Evolutionary conservation across 495 filamentous ascomycete genomes (phyloP), one percentile per base, ranked within the genome.

Genomic region (Immersiella caudata): DNA sequence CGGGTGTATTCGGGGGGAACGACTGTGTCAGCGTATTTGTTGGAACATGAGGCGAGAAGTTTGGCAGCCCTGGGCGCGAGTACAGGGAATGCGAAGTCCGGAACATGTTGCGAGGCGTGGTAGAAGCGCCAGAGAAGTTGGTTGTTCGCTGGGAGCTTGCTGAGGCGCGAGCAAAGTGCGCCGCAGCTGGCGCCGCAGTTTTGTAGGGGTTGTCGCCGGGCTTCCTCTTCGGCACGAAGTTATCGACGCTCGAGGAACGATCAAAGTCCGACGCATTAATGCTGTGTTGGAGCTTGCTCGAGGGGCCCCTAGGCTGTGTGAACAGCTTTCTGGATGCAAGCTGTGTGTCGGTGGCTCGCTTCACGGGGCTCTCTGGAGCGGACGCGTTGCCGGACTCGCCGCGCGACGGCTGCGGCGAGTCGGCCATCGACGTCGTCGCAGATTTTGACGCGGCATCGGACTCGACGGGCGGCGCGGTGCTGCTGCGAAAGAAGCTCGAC

Each of bases 11-110:
- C 16, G 76, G 78, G 5, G 78, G 77, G 67, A 80, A 77, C 58
- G 74, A 72, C 71, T 74, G 73, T 56, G 71, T 79, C 61, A 73
- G 22, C 0, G 71, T 70, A 55, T 65, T 70, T 1, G 70, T 55
- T 1, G 78, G 71, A 55, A 80, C 70, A 49, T 67, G 72, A 8
- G 82, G 78, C 26, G 80, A 74, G 67, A 81, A 82, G 67, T 72
- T 75, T 7, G 76, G 74, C 1, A 70, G 62, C 12, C 62, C 67
- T 18, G 74, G 74, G n/a, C 76, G 71, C 57, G 73, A 59, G 36
- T 72, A 73, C 20, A 75, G 59, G 64, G 73, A 46, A 46, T 46
- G 74, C 22, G 80, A 79, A 1, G 78, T 77, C 29, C 79, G 77
- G 69, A 83, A 84, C 27, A 82, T 64, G 66, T 79, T 80, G 71